A percentile compares a stretch with the other conserved stretches of the same genome.
Conservation (phyloP, 805 yeast genomes). For the Ogataea pilisensis region DNA sequence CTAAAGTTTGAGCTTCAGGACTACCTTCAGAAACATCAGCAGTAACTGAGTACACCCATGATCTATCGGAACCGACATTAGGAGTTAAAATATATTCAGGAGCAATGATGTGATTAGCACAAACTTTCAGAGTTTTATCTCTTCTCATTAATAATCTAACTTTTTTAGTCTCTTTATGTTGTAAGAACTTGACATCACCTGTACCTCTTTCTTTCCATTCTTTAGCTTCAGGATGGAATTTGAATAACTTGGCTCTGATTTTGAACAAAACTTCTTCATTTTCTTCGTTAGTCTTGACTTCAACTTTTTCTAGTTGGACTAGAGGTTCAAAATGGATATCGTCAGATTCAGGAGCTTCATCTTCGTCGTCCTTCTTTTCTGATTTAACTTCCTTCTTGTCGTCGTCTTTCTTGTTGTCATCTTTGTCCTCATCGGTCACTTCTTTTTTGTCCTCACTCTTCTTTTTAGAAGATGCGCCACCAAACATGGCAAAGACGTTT, state of each 20-base stretch:
- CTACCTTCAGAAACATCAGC: slow-evolving; percentile 95
- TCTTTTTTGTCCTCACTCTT: slow-evolving; percentile 38
- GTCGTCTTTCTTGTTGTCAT: slow-evolving; percentile 15
- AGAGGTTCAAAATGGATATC: slow-evolving; percentile 96
- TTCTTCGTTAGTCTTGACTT: slow-evolving; percentile 93
- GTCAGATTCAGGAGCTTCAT: slow-evolving; percentile 63
- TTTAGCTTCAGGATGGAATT: slow-evolving; percentile 71
- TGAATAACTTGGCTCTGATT: slow-evolving; percentile 92
- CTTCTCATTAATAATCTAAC: slow-evolving; percentile 97
- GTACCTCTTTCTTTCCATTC: slow-evolving; percentile 99
- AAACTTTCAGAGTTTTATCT: slow-evolving; percentile 95
- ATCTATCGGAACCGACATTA: slow-evolving; percentile 94
- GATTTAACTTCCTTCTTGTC: slow-evolving; percentile 34
- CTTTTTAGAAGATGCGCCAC: slow-evolving; percentile 72
- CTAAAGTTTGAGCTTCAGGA: slow-evolving; percentile 94
- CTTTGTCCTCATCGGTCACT: too few relatives aligned
- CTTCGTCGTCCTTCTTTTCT: slow-evolving; percentile 43
- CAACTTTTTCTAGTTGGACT: slow-evolving; percentile 92
- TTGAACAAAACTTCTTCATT: slow-evolving; percentile 79
- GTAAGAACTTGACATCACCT: slow-evolving; percentile 93
- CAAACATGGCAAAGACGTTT: slow-evolving; percentile 91
- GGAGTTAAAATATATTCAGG: slow-evolving; percentile 82
- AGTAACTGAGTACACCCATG: slow-evolving; percentile 95
- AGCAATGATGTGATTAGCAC: slow-evolving; percentile 91
- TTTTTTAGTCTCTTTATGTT: slow-evolving; percentile 79